These are phyloP conservation scores for Nigrospora sphaerica DNA, from an alignment of 2,329 filamentous ascomycete species.

Conservation along the genomic window DNA sequence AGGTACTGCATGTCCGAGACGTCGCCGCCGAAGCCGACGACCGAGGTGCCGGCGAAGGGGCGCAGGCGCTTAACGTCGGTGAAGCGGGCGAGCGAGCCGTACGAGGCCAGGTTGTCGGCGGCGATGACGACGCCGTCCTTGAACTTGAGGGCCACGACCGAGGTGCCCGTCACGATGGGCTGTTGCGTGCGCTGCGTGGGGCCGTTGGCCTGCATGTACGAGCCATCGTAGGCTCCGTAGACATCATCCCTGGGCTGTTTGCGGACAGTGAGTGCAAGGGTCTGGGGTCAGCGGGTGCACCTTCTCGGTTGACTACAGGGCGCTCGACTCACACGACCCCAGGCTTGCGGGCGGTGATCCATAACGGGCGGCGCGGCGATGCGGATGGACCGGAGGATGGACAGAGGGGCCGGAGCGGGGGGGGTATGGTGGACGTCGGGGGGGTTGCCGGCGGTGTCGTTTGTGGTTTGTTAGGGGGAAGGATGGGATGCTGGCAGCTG, in stretches of 20 bases:
- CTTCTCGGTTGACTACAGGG: neutral
- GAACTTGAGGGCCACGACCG: conserved; percentile 91
- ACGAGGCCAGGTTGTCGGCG: conserved; percentile 94
- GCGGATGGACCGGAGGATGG: conserved; percentile 2
- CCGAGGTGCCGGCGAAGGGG: conserved; percentile 73
- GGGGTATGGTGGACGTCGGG: neutral
- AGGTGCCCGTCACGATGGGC: conserved; percentile 93
- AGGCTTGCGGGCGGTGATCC: conserved; percentile 68
- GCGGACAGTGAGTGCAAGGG: neutral
- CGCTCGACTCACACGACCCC: conserved; percentile 56
- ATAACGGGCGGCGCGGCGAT: conserved; percentile 30
- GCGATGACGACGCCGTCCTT: conserved; percentile 94
- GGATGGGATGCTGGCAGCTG: neutral
- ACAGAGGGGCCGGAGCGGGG: conserved; percentile 1
- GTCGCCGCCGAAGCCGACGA: conserved; percentile 93
- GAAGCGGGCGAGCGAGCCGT: conserved; percentile 94
- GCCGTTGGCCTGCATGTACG: conserved; percentile 65
- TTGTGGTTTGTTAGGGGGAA: neutral
- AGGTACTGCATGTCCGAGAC: conserved; percentile 99
- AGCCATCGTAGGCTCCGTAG: conserved; percentile 87
- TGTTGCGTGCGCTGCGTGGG: conserved; percentile 85
- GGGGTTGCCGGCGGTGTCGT: neutral
- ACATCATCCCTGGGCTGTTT: conserved; percentile 88
- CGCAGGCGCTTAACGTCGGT: conserved; percentile 93
- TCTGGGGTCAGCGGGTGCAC: neutral